Conservation (phyloP, 1,139 yeast genomes). For the Kodamaea derodonti region DNA sequence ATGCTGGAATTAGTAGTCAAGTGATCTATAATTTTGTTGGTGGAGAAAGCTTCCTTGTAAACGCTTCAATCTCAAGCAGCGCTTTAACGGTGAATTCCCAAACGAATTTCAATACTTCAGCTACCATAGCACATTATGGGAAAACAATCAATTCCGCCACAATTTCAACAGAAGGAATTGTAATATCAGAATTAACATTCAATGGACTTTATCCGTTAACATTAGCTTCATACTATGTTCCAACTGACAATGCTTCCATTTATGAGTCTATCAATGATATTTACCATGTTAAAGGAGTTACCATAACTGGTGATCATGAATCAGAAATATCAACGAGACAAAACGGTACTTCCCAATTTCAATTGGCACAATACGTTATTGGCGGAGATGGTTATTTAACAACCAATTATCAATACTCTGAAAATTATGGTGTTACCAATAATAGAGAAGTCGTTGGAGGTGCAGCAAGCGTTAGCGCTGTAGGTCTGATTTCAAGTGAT, state of each 20-base stretch:
- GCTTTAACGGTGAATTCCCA: conserved; percentile 5
- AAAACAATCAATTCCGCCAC: conserved; percentile 2
- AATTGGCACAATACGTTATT: conserved; percentile 1
- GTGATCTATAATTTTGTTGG: background rate
- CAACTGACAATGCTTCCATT: conserved; percentile 1
- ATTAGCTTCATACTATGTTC: background rate
- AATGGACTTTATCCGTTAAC: conserved; percentile 2
- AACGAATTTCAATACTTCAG: background rate
- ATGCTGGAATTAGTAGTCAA: background rate
- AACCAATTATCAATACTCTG: conserved; percentile 1
- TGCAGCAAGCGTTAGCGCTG: background rate
- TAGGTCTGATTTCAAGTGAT: conserved; percentile 1
- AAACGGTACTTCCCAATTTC: conserved; percentile 1
- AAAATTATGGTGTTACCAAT: background rate
- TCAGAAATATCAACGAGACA: background rate
- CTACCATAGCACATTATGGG: conserved; percentile 6
- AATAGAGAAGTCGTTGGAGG: conserved; percentile 2
- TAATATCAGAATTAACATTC: background rate
- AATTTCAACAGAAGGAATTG: background rate
- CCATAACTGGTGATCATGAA: background rate
- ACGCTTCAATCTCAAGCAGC: background rate
- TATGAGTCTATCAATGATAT: conserved; percentile 2
- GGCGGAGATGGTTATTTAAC: conserved; percentile 1
- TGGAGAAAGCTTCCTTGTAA: conserved; percentile 1
- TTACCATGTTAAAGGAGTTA: conserved; percentile 2